These are phyloP conservation scores for Mortierella sp. DNA, from an alignment of 371 early-diverging fungal species.

Conservation along the genomic window DNA sequence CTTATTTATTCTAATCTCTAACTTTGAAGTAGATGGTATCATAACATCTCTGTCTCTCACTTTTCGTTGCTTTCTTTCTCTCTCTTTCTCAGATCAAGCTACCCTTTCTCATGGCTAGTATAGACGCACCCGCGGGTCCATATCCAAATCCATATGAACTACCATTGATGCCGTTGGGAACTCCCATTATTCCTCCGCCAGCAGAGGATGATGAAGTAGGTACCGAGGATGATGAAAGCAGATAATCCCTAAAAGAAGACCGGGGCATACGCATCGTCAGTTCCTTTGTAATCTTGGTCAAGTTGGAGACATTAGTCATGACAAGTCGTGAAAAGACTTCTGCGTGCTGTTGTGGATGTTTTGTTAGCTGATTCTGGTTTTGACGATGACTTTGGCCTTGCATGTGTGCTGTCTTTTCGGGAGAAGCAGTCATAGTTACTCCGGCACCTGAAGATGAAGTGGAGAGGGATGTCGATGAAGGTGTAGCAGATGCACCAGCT, in stretches of 20 bases:
- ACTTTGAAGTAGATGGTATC: too few relatives aligned
- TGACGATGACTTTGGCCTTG: conserved; percentile 5
- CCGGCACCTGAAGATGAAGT: conserved; percentile 10
- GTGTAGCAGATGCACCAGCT: neutral
- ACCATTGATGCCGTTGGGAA: neutral
- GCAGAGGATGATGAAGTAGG: conserved; percentile 23
- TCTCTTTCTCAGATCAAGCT: conserved; percentile 92
- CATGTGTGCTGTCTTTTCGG: neutral
- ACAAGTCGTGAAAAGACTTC: conserved; percentile 53
- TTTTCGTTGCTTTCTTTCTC: too few relatives aligned
- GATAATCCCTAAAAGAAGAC: conserved; percentile 42
- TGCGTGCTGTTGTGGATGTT: conserved; percentile 13
- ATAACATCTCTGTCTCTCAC: too few relatives aligned
- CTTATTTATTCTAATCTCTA: conserved; percentile 14
- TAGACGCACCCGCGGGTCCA: conserved; percentile 67
- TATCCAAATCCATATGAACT: conserved; percentile 36
- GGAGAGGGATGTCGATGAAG: conserved; percentile 4
- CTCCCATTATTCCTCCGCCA: conserved; percentile 24
- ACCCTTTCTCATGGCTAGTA: conserved; percentile 85
- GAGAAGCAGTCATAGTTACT: neutral
- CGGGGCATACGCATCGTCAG: conserved; percentile 49
- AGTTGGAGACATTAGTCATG: conserved; percentile 40
- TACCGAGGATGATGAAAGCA: conserved; percentile 23
- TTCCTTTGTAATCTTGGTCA: conserved; percentile 53
- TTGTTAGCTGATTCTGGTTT: conserved; percentile 2